Evolutionary conservation across 352 stramenopile genomes (phyloP).

Genomic region (Globisporangium emineosum): DNA sequence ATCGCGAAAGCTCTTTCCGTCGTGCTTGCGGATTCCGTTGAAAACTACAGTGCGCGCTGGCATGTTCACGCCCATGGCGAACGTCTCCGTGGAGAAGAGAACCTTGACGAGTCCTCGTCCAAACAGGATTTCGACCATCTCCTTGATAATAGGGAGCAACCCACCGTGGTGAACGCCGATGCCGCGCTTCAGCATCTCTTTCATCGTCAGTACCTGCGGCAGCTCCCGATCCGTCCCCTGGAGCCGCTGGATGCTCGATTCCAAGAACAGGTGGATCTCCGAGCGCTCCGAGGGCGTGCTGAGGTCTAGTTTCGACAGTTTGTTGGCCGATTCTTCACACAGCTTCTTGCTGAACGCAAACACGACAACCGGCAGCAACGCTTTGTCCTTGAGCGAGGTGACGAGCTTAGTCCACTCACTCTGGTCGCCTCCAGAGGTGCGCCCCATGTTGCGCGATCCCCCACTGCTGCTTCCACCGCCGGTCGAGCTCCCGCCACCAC

Average conservation of each 20-base stretch:
- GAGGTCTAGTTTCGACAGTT: slow-evolving; percentile 72
- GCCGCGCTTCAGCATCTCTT: slow-evolving; percentile 95
- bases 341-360: slow-evolving; percentile 91
- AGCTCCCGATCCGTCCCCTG: slow-evolving; percentile 96
- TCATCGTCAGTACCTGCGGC: slow-evolving; percentile 96
- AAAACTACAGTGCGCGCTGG: slow-evolving; percentile 97
- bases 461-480: slow-evolving; percentile 28
- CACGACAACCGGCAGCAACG: slow-evolving; percentile 93
- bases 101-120: slow-evolving; percentile 95
- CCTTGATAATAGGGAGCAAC: slow-evolving; percentile 98
- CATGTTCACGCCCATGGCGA: slow-evolving; percentile 99
- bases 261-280: slow-evolving; percentile 82
- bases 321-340: slow-evolving; percentile 79
- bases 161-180: slow-evolving; percentile 97
- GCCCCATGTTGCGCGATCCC: slow-evolving; percentile 43
- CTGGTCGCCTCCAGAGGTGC: slow-evolving; percentile 59
- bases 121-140: slow-evolving; percentile 99
- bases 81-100: slow-evolving; percentile 99
- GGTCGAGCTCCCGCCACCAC: slow-evolving; percentile 24
- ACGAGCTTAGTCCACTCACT: slow-evolving; percentile 90
- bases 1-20: slow-evolving; percentile 92
- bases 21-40: slow-evolving; percentile 97
- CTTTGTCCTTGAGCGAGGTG: slow-evolving; percentile 86
- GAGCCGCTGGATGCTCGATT: slow-evolving; percentile 70
- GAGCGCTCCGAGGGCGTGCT: slow-evolving; percentile 69